Conservation (phyloP, 164 flowering plant species). For the Cinnamomum micranthum region DNA sequence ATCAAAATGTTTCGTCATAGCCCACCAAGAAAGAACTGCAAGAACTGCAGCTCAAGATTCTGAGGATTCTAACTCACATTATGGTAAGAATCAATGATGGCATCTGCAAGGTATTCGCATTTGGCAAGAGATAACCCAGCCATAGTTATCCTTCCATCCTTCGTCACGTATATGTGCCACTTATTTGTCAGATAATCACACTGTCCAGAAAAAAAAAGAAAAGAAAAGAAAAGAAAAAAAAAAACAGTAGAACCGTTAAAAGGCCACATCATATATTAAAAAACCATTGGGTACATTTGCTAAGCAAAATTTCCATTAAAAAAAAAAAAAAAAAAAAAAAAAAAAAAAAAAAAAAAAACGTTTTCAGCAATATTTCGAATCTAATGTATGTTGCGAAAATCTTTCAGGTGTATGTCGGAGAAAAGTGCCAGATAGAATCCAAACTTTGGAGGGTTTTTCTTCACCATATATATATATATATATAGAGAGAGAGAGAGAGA, state of each 20-base stretch:
- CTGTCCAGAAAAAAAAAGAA: constrained; percentile 41
- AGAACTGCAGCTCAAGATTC: neutral
- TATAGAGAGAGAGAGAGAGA: no score
- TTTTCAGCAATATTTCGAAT: no score
- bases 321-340: no score
- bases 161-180: constrained; percentile 99
- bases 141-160: constrained; percentile 93
- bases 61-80: constrained; percentile 44
- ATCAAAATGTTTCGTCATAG: neutral
- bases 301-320: no score
- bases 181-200: constrained; percentile 91
- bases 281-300: no score
- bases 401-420: no score
- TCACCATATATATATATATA: no score
- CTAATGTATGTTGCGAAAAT: no score
- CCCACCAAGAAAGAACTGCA: neutral
- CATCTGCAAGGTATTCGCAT: constrained; percentile 95
- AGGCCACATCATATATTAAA: no score
- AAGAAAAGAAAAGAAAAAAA: neutral
- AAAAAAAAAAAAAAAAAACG: no score
- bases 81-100: constrained; percentile 82
- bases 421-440: no score
- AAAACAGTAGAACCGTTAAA: neutral
- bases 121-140: constrained; percentile 89
- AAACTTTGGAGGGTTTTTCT: no score